A percentile compares a stretch with the other conserved stretches of the same genome.
Conservation (phyloP, 177 flowering plant species). For the Vitis hybrid region DNA sequence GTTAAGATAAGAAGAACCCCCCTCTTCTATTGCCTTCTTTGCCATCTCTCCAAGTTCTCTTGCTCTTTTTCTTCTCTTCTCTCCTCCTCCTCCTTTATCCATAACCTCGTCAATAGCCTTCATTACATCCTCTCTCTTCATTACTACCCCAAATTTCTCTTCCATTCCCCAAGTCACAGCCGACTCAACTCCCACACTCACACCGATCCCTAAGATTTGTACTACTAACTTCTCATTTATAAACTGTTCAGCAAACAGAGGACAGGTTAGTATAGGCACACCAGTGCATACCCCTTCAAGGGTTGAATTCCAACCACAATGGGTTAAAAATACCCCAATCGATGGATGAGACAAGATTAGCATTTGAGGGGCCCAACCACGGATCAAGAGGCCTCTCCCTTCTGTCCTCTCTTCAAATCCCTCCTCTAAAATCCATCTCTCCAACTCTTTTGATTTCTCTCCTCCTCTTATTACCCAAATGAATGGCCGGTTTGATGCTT, state of each 20-base stretch:
- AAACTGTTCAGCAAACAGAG: conserved; percentile 1
- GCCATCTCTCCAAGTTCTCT: conserved; percentile 1
- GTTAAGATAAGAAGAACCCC: not conserved
- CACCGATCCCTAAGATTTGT: not conserved
- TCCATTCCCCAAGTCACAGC: not conserved
- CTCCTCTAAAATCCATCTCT: not conserved
- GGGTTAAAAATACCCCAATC: not conserved
- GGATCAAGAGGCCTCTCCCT: not conserved
- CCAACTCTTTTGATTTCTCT: not conserved
- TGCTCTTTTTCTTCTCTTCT: not conserved
- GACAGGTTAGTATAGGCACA: not conserved
- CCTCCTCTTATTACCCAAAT: conserved; percentile 3
- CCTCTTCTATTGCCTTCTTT: not conserved
- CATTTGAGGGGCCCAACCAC: conserved; percentile 6
- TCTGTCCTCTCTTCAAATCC: conserved; percentile 1
- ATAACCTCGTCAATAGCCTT: not conserved
- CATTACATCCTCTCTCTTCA: not conserved
- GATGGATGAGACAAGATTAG: conserved; percentile 1
- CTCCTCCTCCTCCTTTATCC: conserved; percentile 5
- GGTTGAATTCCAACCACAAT: conserved; percentile 7
- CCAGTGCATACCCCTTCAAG: not conserved
- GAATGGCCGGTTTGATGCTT: not conserved
- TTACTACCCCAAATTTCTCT: not conserved
- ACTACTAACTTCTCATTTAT: not conserved
- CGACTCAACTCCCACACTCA: not conserved